Base-by-base conservation (phyloP, 2,329 filamentous ascomycete genomes). In the Penicillium sp. region DNA sequence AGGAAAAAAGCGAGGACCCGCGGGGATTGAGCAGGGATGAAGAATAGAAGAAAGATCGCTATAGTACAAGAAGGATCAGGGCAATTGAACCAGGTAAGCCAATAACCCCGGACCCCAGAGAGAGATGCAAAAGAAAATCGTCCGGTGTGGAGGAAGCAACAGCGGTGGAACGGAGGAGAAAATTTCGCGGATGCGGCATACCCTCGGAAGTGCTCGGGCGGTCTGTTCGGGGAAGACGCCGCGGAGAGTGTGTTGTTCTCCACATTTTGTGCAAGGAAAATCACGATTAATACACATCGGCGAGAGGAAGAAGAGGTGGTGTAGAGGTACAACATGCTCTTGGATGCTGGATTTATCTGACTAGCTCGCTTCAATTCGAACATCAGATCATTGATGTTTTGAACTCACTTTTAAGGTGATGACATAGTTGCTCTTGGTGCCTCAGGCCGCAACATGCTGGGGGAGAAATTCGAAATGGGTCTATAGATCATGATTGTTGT, bases 171-270 rank as follows among this genome's bases (percentile, higher is more conserved):
- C 62, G 65, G 67, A 59, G 62, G 66, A 74, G 73, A 77, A 77
- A 77, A 76, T 77, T 77, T 77, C 72, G 72, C 71, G 70, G 73
- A 70, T 69, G 67, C 74, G 74, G 75, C 70, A 72, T 72, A 72
- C 70, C 67, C 65, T 73, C 75, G 74, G 74, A 73, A 73, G 69
- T 65, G 70, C 69, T 75, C 74, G 73, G 73, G 73, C 67, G 69
- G 67, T 70, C 68, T 67, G 64, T 65, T 65, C 66, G 63, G 61
- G 58, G 62, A 60, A 70, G 51, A 11, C 57, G 58, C 60, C 66
- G 63, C 60, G 65, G 63, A 64, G 65, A 54, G 50, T 54, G 44
- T 54, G 41, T 63, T 52, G 41, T 63, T 60, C 66, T 63, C 64
- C 60, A 64, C 56, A 22, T n/a, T 18, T n/a, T 18, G 22, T 46